Conservation (phyloP, 2,329 filamentous ascomycete genomes). For the Colletotrichum sp. region DNA sequence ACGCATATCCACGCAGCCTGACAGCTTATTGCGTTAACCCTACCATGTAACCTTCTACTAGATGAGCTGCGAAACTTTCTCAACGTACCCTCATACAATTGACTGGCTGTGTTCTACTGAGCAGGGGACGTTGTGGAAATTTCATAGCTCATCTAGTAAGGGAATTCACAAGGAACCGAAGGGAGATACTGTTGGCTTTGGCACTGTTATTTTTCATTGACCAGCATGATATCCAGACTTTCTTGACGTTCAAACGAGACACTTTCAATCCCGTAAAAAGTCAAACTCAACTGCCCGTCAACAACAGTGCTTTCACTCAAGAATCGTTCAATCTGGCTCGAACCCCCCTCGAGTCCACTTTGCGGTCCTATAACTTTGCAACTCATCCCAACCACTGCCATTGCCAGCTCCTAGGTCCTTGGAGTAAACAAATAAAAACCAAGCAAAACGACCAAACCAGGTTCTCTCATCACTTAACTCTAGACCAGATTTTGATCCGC, state of each 20-base stretch:
- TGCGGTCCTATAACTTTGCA: too few species aligned
- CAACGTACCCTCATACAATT: neutral
- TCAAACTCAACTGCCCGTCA: neutral
- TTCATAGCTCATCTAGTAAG: too few species aligned
- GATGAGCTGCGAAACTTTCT: neutral
- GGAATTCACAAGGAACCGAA: neutral
- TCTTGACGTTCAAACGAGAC: neutral
- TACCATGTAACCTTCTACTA: neutral
- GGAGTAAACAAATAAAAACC: too few species aligned
- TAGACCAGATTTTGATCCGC: neutral
- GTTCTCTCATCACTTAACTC: neutral
- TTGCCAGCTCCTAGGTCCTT: neutral
- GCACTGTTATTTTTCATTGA: neutral
- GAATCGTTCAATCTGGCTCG: neutral
- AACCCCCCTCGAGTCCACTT: too few species aligned
- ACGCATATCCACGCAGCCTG: neutral
- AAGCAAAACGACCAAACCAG: neutral
- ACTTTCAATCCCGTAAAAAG: neutral
- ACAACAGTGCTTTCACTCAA: neutral
- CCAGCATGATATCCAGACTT: neutral
- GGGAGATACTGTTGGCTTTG: neutral
- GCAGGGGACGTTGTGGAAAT: too few species aligned
- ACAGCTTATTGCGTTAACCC: neutral
- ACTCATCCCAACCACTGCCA: neutral
- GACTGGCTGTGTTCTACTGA: neutral